phyloP scores from a whole-genome alignment of 495 filamentous ascomycete species.

The Penicillium mononematosum region DNA sequence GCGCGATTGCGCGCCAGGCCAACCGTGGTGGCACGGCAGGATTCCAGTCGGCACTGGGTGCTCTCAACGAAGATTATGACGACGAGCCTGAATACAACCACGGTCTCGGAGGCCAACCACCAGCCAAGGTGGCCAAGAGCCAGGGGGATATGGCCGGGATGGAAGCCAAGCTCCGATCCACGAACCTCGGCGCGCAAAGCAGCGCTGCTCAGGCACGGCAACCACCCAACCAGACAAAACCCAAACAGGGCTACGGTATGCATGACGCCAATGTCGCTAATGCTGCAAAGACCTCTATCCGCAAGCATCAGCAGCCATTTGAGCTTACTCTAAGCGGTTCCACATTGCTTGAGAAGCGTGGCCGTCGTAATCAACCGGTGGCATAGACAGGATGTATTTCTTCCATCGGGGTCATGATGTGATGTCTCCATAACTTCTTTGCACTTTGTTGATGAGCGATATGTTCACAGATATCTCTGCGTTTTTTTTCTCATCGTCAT shows the following conservation, averaged over 20 bases:
- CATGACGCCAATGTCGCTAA: constrained; percentile 74
- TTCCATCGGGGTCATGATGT: constrained; percentile 5
- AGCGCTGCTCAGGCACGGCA: constrained; percentile 61
- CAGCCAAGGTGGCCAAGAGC: constrained; percentile 67
- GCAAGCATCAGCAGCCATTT: constrained; percentile 67
- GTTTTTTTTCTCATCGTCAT: constrained; percentile 3
- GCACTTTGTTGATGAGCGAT: constrained; percentile 13
- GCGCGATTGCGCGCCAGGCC: constrained; percentile 73
- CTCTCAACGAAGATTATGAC: constrained; percentile 68
- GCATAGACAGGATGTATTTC: constrained; percentile 22
- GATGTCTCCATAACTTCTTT: constrained; percentile 11
- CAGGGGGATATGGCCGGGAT: constrained; percentile 68
- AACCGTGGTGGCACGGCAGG: constrained; percentile 57
- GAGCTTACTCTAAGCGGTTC: constrained; percentile 89
- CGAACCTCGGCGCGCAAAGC: constrained; percentile 60
- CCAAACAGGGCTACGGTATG: constrained; percentile 72
- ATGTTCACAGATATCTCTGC: constrained; percentile 10
- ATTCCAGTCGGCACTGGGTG: constrained; percentile 56
- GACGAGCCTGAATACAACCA: constrained; percentile 50
- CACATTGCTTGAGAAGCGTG: constrained; percentile 78
- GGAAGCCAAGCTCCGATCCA: constrained; percentile 80
- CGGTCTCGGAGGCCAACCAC: constrained; percentile 49
- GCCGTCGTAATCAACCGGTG: constrained; percentile 40
- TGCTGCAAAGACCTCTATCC: constrained; percentile 74
- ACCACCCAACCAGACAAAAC: constrained; percentile 47